These are phyloP conservation scores for Colletotrichum gloeosporioides DNA, from an alignment of 2,329 filamentous ascomycete genomes.

Conservation along the genomic window DNA sequence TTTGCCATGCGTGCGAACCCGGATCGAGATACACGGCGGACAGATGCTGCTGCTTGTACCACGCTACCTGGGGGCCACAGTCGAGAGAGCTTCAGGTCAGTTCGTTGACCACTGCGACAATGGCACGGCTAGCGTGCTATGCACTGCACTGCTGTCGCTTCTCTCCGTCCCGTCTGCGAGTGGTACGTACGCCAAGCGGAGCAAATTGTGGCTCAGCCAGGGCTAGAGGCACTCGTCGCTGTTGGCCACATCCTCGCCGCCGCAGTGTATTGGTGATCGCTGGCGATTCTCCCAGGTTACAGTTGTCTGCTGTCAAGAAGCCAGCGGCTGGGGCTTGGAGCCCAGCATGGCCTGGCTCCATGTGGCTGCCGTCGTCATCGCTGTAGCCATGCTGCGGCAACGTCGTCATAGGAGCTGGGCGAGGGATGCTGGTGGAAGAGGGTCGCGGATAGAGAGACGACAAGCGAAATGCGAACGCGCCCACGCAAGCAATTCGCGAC, in stretches of 20 bases:
- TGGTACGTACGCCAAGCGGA: conserved; percentile 11
- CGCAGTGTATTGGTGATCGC: not conserved
- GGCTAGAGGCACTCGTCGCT: not conserved
- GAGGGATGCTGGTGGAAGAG: not conserved
- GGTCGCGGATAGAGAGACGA: not conserved
- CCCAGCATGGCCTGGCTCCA: not conserved
- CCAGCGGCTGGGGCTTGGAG: not conserved
- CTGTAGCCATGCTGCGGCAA: not conserved
- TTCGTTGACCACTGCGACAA: not conserved
- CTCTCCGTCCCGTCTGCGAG: conserved; percentile 1
- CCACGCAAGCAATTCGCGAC: not conserved
- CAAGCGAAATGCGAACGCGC: not conserved
- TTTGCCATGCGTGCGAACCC: conserved; percentile 6
- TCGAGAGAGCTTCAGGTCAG: not conserved
- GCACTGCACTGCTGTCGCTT: not conserved
- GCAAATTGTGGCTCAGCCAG: conserved; percentile 7
- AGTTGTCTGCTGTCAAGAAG: not conserved
- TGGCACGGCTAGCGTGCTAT: not conserved
- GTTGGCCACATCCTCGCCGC: not conserved
- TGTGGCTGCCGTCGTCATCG: conserved; percentile 19
- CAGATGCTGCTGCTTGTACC: not conserved
- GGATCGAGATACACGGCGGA: conserved; percentile 6
- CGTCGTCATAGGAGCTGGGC: conserved; percentile 2
- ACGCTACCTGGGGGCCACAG: not conserved
- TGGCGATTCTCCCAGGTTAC: not conserved